Percentiles rank a stretch among this genome's conserved stretches.
Conservation (phyloP, 2,329 filamentous ascomycete species). For the Trichoderma lentiforme region DNA sequence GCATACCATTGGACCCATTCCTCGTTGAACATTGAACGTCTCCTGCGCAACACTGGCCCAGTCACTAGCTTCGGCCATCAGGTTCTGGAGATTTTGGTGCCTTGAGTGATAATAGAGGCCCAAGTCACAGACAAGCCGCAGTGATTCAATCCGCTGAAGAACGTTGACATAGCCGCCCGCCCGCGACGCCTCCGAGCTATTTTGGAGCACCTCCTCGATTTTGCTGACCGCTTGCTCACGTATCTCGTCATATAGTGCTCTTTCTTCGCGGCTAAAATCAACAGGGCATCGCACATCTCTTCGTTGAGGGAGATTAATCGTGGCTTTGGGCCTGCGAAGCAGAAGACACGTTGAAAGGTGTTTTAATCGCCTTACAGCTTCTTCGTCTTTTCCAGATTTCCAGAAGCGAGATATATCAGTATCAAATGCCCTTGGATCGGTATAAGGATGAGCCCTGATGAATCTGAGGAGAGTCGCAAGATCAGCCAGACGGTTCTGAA, state of each 20-base stretch:
- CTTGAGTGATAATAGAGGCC: neutral
- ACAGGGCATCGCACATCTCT: neutral
- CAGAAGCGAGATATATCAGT: neutral
- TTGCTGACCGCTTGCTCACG: neutral
- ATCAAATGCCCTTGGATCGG: neutral
- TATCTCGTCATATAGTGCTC: neutral
- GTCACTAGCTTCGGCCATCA: neutral
- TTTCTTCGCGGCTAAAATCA: neutral
- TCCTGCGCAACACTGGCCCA: neutral
- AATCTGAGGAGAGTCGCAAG: constrained; percentile 39
- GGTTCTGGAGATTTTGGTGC: neutral
- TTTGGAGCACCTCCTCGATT: neutral
- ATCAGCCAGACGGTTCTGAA: constrained; percentile 44
- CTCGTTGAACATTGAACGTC: neutral
- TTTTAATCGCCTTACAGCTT: neutral
- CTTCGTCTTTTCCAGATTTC: neutral
- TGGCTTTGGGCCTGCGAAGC: neutral
- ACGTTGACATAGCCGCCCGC: neutral
- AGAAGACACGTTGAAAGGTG: neutral
- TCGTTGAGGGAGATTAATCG: neutral
- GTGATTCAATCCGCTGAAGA: neutral
- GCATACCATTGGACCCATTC: neutral
- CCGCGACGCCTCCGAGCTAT: neutral
- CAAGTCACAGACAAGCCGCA: neutral
- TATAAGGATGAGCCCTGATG: neutral